Conservation (phyloP, 208 protist genomes). For the Trypanosomatidae sp. region DNA sequence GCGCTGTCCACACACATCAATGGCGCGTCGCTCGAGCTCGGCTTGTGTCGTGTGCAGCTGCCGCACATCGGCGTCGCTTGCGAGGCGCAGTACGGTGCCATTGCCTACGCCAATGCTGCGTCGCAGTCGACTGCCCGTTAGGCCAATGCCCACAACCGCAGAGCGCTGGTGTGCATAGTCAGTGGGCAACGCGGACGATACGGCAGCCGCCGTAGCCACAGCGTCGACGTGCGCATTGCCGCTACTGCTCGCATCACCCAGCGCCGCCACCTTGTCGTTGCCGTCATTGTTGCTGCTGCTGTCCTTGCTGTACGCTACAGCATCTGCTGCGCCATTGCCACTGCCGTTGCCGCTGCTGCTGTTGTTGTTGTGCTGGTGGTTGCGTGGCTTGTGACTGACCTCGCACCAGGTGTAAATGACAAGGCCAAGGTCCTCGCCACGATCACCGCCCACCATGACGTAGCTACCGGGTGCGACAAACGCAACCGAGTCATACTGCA, state of each 20-base stretch:
- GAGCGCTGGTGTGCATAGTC: background rate
- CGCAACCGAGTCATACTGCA: constrained; percentile 65
- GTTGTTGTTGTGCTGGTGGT: background rate
- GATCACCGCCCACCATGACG: constrained; percentile 79
- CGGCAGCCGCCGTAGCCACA: background rate
- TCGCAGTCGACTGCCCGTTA: constrained; percentile 38
- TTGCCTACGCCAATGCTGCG: constrained; percentile 60
- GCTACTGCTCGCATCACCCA: background rate
- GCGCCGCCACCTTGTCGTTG: background rate
- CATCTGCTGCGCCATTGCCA: background rate
- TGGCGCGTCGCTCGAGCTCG: constrained; percentile 65
- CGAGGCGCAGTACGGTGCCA: constrained; percentile 62
- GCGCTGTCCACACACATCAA: constrained; percentile 64
- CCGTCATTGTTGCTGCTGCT: background rate
- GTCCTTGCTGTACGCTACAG: background rate
- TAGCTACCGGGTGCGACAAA: constrained; percentile 71
- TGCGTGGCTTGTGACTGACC: background rate
- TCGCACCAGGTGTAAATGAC: constrained; percentile 78
- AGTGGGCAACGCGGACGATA: background rate
- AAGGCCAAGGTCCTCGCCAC: constrained; percentile 77
- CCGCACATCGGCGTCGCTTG: constrained; percentile 36
- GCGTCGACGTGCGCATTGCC: background rate
- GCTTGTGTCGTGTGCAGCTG: constrained; percentile 60
- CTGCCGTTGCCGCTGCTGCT: constrained; percentile 2
- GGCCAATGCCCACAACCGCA: constrained; percentile 29